Evolutionary conservation across 768 basidiomycete species (phyloP), one percentile per base, ranked within the genome.

Genomic region (Xerocomus potaroensis): DNA sequence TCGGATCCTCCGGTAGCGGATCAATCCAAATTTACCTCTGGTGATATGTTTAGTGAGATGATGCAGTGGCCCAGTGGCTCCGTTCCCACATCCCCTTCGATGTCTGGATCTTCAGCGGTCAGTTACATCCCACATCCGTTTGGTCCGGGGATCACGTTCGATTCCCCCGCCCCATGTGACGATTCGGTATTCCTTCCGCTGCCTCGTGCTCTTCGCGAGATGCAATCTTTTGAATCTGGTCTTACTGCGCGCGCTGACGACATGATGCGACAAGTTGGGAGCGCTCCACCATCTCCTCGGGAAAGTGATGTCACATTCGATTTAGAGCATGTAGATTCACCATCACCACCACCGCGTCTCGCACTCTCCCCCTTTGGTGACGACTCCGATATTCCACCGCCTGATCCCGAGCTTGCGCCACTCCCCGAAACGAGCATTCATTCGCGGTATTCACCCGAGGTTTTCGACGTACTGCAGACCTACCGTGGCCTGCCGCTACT

Each of bases 211-310:
- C 62, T 92, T n/a, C 83, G 88, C 19, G 84, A 84, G 61, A 87
- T 91, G 83, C 87, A 91, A 54, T 88, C 86, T 0, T 92, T 91
- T 59, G 90, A 92, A 54, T 91, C 88, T 4, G 82, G 81, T 1
- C 63, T 86, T 30, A 92, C 90, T 0, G 88, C 86, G 0, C 77
- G 81, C 19, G 84, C 85, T 39, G 73, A 61, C 14, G 64, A 67
- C 43, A 57, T 58, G 46, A 48, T 55, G 42, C 61, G 50, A 35
- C 56, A 48, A 5, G 50, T 54, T n/a, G 54, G 51, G 26, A 43
- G 43, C 8, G 36, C 46, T 12, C 24, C 54, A 1, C 29, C 56
- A 0, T 52, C 63, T 14, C 47, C 55, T 19, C 46, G 5, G 0
- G 50, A 50, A 0, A 10, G 6, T 10, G 55, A 47, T 10, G 1